Percentiles rank a stretch among this genome's conserved stretches.
Evolutionary conservation across 306 rosid genomes (phyloP).

Genomic region (Castanopsis chinensis): DNA sequence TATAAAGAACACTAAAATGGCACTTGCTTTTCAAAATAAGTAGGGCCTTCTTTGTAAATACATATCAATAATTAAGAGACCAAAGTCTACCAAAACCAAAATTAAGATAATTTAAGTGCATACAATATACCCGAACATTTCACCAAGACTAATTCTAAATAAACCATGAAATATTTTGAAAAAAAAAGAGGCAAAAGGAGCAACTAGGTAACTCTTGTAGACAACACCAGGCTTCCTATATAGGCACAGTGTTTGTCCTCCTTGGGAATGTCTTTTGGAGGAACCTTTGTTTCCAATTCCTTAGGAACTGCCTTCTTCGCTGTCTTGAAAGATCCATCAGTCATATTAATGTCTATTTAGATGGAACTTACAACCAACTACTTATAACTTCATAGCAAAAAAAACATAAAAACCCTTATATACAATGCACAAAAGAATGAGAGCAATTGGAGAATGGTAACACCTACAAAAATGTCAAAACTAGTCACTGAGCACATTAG

Average conservation of each 20-base stretch:
- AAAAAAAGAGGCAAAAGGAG: background rate
- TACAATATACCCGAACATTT: background rate
- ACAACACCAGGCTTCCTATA: background rate
- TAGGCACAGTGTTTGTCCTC: conserved; percentile 27
- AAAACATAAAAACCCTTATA: background rate
- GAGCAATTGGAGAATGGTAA: background rate
- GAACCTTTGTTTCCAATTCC: conserved; percentile 45
- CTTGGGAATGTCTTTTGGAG: conserved; percentile 39
- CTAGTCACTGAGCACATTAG: background rate
- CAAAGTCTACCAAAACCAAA: background rate
- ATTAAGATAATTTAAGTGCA: background rate
- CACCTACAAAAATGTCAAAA: background rate
- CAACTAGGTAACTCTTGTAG: background rate
- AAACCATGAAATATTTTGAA: background rate
- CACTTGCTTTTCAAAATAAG: background rate
- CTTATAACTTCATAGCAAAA: no score
- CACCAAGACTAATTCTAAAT: background rate
- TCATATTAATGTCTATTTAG: no score
- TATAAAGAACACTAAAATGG: background rate
- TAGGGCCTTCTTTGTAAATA: background rate
- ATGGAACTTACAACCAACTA: no score
- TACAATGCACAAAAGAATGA: background rate
- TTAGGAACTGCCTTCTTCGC: conserved; percentile 32
- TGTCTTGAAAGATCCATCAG: conserved; percentile 20
- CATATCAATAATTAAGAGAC: background rate